A percentile compares a stretch with the other conserved stretches of the same genome.
These are phyloP conservation scores for Epithemia pelagica DNA, from an alignment of 108 stramenopile species.

Conservation along the genomic window DNA sequence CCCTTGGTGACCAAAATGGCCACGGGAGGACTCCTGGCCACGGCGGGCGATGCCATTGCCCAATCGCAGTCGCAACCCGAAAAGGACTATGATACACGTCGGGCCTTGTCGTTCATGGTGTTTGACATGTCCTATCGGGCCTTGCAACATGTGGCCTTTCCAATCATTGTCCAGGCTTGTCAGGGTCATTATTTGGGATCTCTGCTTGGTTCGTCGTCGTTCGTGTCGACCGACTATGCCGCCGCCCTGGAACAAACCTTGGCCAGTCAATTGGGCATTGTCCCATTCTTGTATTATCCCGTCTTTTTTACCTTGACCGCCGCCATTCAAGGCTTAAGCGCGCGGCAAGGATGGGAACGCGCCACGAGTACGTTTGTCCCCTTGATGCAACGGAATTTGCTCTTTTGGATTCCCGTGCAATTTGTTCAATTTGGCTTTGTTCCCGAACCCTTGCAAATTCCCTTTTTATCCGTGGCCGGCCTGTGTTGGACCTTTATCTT, in stretches of 20 bases:
- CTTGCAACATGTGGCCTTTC: conserved; percentile 34
- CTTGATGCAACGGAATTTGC: conserved; percentile 40
- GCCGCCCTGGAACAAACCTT: conserved; percentile 52
- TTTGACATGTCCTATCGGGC: conserved; percentile 47
- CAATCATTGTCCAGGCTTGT: conserved; percentile 21
- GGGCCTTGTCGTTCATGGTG: conserved; percentile 38
- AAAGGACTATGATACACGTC: conserved; percentile 23
- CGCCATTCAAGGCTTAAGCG: conserved; percentile 33
- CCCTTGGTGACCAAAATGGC: conserved; percentile 66
- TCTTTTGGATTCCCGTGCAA: conserved; percentile 64
- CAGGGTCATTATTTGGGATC: conserved; percentile 31
- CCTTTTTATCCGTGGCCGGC: conserved; percentile 28
- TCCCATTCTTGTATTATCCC: conserved; percentile 45
- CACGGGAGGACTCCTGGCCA: conserved; percentile 42
- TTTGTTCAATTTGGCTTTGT: conserved; percentile 48
- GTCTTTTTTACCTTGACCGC: conserved; percentile 60
- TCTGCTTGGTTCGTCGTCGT: background rate
- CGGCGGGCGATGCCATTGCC: conserved; percentile 40
- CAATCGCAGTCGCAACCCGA: conserved; percentile 16
- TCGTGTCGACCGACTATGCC: conserved; percentile 3
- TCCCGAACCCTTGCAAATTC: conserved; percentile 36
- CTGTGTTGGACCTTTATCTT: conserved; percentile 33
- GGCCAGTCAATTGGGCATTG: conserved; percentile 36
- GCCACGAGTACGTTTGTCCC: conserved; percentile 41
- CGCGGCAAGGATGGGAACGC: conserved; percentile 24